phyloP scores from a whole-genome alignment of 2,329 filamentous ascomycete genomes.

The Corniculantispora saksenae region DNA sequence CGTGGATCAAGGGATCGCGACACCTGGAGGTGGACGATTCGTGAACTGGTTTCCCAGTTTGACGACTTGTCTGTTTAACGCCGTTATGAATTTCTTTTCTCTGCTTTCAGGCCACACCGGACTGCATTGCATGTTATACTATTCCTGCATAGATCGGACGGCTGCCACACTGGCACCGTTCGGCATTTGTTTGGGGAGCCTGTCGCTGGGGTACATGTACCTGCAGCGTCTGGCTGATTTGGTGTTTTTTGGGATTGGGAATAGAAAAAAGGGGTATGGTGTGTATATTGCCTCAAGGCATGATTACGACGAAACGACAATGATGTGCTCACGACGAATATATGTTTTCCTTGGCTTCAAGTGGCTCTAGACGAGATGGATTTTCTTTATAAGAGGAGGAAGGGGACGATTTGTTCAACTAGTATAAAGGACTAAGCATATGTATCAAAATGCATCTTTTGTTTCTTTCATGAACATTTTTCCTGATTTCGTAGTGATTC shows the following conservation, averaged over 20 bases:
- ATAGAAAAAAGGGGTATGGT: conserved; percentile 28
- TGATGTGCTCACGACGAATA: conserved; percentile 28
- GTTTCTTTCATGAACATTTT: not conserved
- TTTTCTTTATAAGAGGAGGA: not conserved
- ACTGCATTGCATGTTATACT: conserved; percentile 7
- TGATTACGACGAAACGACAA: conserved; percentile 33
- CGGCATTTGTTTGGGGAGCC: conserved; percentile 14
- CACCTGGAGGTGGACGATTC: conserved; percentile 77
- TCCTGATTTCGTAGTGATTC: not conserved
- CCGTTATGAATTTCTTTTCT: conserved; percentile 18
- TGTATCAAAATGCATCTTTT: conserved; percentile 19
- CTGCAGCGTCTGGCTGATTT: conserved; percentile 12
- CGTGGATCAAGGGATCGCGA: conserved; percentile 56
- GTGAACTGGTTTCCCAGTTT: conserved; percentile 55
- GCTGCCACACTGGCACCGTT: not conserved
- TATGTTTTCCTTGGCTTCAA: conserved; percentile 16
- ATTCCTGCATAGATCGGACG: not conserved
- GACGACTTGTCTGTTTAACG: conserved; percentile 39
- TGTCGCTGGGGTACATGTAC: conserved; percentile 20
- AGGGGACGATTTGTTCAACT: conserved; percentile 13
- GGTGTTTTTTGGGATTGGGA: conserved; percentile 21
- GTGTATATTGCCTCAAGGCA: conserved; percentile 21
- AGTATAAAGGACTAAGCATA: conserved; percentile 15
- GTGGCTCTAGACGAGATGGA: conserved; percentile 14
- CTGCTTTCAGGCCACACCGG: conserved; percentile 18